Conservation (phyloP, 2,329 filamentous ascomycete species). For the Cercospora brassicicola region DNA sequence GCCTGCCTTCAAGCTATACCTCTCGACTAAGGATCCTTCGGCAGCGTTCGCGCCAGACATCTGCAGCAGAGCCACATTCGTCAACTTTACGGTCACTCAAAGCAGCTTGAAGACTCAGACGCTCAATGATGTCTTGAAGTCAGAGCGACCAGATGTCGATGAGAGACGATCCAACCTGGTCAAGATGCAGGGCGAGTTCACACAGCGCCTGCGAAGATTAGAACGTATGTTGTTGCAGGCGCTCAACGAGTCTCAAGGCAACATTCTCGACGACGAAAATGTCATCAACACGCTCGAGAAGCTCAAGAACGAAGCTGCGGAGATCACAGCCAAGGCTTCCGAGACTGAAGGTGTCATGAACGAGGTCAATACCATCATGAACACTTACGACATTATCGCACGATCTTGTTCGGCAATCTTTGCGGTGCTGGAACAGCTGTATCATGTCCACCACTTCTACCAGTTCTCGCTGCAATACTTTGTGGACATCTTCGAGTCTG, state of each 20-base stretch:
- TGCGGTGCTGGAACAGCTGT: constrained; percentile 91
- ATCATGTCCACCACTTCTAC: constrained; percentile 99
- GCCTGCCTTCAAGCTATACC: constrained; percentile 88
- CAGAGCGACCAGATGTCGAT: constrained; percentile 94
- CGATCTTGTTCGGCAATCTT: constrained; percentile 96
- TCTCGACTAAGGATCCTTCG: constrained; percentile 94
- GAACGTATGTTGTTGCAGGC: constrained; percentile 93
- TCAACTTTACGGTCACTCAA: constrained; percentile 99
- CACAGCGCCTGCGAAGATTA: constrained; percentile 91
- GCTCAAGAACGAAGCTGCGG: constrained; percentile 93
- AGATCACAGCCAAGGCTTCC: constrained; percentile 93
- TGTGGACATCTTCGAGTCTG: constrained; percentile 92
- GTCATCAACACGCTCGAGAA: constrained; percentile 98
- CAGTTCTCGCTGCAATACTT: constrained; percentile 99
- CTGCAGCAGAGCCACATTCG: constrained; percentile 96
- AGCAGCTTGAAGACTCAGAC: constrained; percentile 98
- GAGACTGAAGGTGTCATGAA: constrained; percentile 98
- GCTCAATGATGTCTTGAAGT: constrained; percentile 94
- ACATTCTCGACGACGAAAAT: constrained; percentile 96
- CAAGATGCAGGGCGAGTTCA: constrained; percentile 98
- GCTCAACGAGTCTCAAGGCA: constrained; percentile 94
- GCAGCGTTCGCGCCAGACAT: constrained; percentile 94
- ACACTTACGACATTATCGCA: constrained; percentile 90
- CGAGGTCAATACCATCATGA: constrained; percentile 93
- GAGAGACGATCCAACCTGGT: constrained; percentile 95